Base-by-base conservation (phyloP, 2,329 filamentous ascomycete genomes). In the Hymenoscyphus repandus region DNA sequence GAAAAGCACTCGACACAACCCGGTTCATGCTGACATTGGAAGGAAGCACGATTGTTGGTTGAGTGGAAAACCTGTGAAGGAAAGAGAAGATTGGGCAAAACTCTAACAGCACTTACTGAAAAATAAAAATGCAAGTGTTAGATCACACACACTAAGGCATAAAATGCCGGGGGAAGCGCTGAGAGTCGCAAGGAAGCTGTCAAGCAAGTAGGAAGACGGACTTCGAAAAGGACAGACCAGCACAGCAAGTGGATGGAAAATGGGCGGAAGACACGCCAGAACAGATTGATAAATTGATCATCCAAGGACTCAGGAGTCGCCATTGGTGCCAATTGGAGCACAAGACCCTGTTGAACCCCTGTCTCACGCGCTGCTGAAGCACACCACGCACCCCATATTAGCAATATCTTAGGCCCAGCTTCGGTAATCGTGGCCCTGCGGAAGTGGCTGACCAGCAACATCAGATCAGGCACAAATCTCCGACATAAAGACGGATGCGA, bases 1-100 rank as follows among this genome's bases (percentile, higher is more conserved):
- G 43, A 46, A 49, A 52, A 37, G 34, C 42, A 31, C 36, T 40
- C 22, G 44, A 53, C 51, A 51, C 53, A 53, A 47, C 47, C 47
- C 51, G 12, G 45, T 40, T 48, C 47, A 48, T 51, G 52, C 50
- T 51, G 48, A 53, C 48, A 40, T 20, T 42, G 31, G 49, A 22
- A 22, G 22, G 43, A 39, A 15, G 15, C 15, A 18, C 22, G 30
- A n/a, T 33, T 13, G 20, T 17, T 44, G 39, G 18, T n/a, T 20
- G 13, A 11, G 17, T n/a, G n/a, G n/a, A n/a, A n/a, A n/a, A n/a
- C n/a, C n/a, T n/a, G n/a, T n/a, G 37, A 32, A 5, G 15, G 30
- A 41, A 18, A 36, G 36, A 31, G 20, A 32, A 22, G 42, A 34
- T 17, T 3, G 15, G n/a, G 27, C 27, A 15, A 18, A 6, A n/a